Conservation (phyloP, 495 filamentous ascomycete species). For the Lepraria neglecta region DNA sequence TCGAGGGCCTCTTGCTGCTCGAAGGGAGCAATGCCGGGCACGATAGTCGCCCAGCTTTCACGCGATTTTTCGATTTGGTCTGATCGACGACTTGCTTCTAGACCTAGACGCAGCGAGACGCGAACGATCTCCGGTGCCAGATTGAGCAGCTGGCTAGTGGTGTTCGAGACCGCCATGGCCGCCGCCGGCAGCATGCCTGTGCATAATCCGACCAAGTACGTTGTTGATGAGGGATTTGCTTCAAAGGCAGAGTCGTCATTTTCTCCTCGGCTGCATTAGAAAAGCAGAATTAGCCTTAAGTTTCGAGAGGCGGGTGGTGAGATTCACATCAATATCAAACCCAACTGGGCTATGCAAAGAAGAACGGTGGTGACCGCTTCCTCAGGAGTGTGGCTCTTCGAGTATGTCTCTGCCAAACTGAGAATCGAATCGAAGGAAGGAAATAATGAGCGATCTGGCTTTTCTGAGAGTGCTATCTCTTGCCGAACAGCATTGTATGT, state of each 20-base stretch:
- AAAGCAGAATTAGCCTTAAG: not conserved
- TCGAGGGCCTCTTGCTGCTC: conserved; percentile 37
- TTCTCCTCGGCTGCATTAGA: not conserved
- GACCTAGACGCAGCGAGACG: conserved; percentile 17
- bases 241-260: not conserved
- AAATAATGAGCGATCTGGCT: conserved; percentile 8
- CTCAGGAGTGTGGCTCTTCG: conserved; percentile 1
- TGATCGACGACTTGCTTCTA: conserved; percentile 16
- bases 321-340: conserved; percentile 9
- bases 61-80: conserved; percentile 18
- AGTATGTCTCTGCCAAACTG: conserved; percentile 11
- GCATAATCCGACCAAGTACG: conserved; percentile 19
- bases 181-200: conserved; percentile 21
- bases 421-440: conserved; percentile 15
- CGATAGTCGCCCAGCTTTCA: conserved; percentile 41
- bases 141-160: conserved; percentile 9
- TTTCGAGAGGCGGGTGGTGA: not conserved
- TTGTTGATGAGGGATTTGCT: not conserved
- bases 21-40: conserved; percentile 31
- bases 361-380: conserved; percentile 15
- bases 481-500: conserved; percentile 9
- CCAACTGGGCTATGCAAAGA: conserved; percentile 20
- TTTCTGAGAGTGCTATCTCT: conserved; percentile 7
- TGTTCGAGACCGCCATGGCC: conserved; percentile 16
- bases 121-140: conserved; percentile 20